Evolutionary conservation across 83 land plant species (phyloP), one percentile per base, ranked within the genome.

Genomic region (Picea engelmannii): DNA sequence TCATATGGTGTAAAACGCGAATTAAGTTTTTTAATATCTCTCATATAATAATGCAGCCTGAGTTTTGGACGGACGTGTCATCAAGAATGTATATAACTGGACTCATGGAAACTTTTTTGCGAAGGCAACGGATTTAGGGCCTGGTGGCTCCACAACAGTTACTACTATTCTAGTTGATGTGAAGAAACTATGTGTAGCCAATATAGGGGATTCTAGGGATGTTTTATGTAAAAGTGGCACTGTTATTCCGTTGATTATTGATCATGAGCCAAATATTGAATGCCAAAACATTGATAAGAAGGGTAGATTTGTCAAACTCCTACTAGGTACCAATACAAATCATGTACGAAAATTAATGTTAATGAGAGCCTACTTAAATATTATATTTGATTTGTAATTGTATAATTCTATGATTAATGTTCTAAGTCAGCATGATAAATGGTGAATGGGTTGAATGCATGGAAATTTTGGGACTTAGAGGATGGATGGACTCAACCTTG

Each of bases 201-300:
- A 95, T 79, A 82, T 95, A 42, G 97, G 97, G 55, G 97, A 95
- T 81, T 95, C 97, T n/a, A 88, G 97, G 78, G 97, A 92, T 65
- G 92, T 95, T 58, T 16, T 95, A 2, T 91, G 89, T 79, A 76
- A 81, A 49, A 74, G 65, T 15, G 95, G 95, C 23, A 27, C 42
- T 24, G 95, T 91, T 12, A 79, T 74, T 20, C 97, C 91, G 81
- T 77, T 95, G 20, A 89, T 92, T 40, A 87, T 91, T 35, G 97
- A 95, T 67, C 97, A 95, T 81, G 97, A 93, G 65, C 97, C 97
- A 40, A 83, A 86, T 67, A 64, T 20, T 61, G 97, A 95, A 77
- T 64, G 89, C 1, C 70, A 58, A 80, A 82, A 78, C 6, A 93
- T 95, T 47, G 94, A 93, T 69, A 81, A 84, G 38, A 83, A 65